phyloP scores from a whole-genome alignment of 805 yeast species.

The Suhomyces sp. region DNA sequence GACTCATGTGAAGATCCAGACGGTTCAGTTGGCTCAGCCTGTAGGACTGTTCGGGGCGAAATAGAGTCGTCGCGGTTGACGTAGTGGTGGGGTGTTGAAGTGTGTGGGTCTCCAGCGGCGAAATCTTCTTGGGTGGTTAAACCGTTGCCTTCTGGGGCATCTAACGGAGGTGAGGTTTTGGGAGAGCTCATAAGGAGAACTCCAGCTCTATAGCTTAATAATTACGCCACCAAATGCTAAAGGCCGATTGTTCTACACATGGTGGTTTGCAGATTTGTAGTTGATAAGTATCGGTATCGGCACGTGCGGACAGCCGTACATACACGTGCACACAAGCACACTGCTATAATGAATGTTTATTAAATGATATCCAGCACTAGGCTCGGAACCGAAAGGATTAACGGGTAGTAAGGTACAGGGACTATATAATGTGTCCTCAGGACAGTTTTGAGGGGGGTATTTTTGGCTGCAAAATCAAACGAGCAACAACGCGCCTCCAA shows the following conservation, averaged over 20 bases:
- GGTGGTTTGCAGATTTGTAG: neutral
- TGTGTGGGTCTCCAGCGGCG: neutral
- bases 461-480: constrained; percentile 4
- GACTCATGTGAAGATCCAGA: constrained; percentile 2
- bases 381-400: neutral
- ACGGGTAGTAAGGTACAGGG: neutral
- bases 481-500: constrained; percentile 21
- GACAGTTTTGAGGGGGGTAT: neutral
- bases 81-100: neutral
- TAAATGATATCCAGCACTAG: neutral
- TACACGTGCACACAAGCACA: neutral
- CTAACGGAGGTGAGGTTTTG: neutral
- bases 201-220: neutral
- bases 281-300: neutral
- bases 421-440: neutral
- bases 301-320: neutral
- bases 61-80: neutral
- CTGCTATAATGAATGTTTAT: neutral
- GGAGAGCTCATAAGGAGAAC: neutral
- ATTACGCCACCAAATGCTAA: neutral
- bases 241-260: neutral
- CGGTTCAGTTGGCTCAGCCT: neutral
- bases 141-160: neutral
- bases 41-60: neutral
- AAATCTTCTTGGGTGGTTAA: no score